Base-by-base conservation (phyloP, 1,139 yeast species). In the Torulaspora globosa region DNA sequence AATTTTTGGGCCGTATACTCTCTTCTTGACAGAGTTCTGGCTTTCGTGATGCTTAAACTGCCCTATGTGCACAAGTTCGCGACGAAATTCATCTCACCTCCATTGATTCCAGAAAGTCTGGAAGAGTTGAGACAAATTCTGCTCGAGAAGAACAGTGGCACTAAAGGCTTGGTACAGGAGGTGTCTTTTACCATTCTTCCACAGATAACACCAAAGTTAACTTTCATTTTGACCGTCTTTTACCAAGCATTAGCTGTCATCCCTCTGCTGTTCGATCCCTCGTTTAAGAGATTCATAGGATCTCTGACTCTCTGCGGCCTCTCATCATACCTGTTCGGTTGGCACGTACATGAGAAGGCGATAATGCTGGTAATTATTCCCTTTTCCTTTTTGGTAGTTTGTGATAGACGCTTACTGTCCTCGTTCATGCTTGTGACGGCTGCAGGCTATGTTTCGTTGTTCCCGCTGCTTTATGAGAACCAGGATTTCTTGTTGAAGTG, bases 301-400 rank as follows among this genome's bases (percentile, higher is more conserved):
- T 79, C 94, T 1, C 69, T 92, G 55, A 83, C 97, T 0, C 73
- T 90, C 43, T 92, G 97, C 69, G 98, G 95, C 1, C 88, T 79
- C 68, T 82, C 97, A 0, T 85, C 96, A 3, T 92, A 87, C 62
- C 69, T 92, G 45, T 92, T 92, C 68, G 98, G 99, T 5, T 92
- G 97, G 97, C 98, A 92, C 64, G 98, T 92, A 21, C 98, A 92
- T 68, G 98, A 90, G 67, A 92, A 92, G 74, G 98, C 98, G 0
- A 80, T 92, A 33, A 75, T 94, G 71, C 68, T 89, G 27, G 84
- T 90, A 2, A 85, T 92, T n/a, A 78, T 94, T 60, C 98, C 99
- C 1, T 80, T 88, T 62, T 76, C 94, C 3, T 84, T 92, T 63
- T 68, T 90, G 31, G 86, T 84, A 1, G 73, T 82, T 11, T 74